Conservation (phyloP, 352 stramenopile genomes). For the Phytophthora meadii region DNA sequence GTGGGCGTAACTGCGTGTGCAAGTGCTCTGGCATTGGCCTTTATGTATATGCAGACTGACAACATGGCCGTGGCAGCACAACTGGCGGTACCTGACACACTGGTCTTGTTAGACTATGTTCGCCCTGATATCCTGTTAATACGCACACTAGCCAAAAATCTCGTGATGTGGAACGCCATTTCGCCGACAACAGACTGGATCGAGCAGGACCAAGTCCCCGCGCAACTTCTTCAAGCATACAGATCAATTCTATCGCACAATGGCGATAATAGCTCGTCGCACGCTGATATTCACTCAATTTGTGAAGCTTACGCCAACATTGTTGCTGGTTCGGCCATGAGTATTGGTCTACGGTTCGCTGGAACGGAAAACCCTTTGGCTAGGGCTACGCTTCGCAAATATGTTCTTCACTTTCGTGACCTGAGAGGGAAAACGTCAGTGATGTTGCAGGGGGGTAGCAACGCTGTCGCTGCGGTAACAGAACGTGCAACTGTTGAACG, state of each 20-base stretch:
- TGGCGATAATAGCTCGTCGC: constrained; percentile 23
- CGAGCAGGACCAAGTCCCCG: constrained; percentile 67
- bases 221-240: constrained; percentile 63
- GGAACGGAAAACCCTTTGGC: constrained; percentile 79
- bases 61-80: constrained; percentile 87
- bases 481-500: constrained; percentile 93
- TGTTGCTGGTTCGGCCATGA: constrained; percentile 94
- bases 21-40: constrained; percentile 92
- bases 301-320: constrained; percentile 96
- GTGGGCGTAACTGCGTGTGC: constrained; percentile 95
- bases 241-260: constrained; percentile 28
- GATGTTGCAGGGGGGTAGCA: constrained; percentile 40
- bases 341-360: constrained; percentile 95
- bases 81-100: constrained; percentile 93
- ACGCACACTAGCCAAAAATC: constrained; percentile 92
- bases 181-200: constrained; percentile 92
- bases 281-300: constrained; percentile 89
- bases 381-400: constrained; percentile 65
- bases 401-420: constrained; percentile 80
- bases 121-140: constrained; percentile 96
- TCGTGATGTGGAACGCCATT: constrained; percentile 97
- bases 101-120: constrained; percentile 96
- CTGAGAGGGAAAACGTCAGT: constrained; percentile 55
- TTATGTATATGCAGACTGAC: constrained; percentile 97
- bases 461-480: constrained; percentile 63